Evolutionary conservation across 2,329 filamentous ascomycete genomes (phyloP).

Genomic region (Trichoderma koningiopsis): DNA sequence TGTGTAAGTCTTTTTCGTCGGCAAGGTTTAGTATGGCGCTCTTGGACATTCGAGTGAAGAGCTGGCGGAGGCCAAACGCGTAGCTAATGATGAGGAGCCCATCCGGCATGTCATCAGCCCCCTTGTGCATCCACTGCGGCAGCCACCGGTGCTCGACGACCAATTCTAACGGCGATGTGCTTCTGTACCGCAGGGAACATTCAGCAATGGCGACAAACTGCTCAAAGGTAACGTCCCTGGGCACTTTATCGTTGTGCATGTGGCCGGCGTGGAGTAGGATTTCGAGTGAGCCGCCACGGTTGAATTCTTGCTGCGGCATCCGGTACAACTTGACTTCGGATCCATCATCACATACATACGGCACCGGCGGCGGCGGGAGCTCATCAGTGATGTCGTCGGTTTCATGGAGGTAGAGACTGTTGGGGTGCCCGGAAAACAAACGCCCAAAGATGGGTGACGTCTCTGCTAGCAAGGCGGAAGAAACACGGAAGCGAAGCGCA

Average conservation of each 20-base stretch:
- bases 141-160: slow-evolving; percentile 56
- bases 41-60: slow-evolving; percentile 55
- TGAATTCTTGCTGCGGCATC: slow-evolving; percentile 55
- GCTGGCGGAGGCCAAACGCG: slow-evolving; percentile 51
- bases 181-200: slow-evolving; percentile 52
- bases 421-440: slow-evolving; percentile 45
- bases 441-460: slow-evolving; percentile 55
- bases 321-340: slow-evolving; percentile 50
- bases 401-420: slow-evolving; percentile 40
- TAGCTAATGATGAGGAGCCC: slow-evolving; percentile 56
- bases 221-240: slow-evolving; percentile 49
- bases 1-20: slow-evolving; percentile 46
- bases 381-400: slow-evolving; percentile 41
- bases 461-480: slow-evolving; percentile 53
- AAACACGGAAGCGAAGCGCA: slow-evolving; percentile 53
- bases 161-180: slow-evolving; percentile 54
- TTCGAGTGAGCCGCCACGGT: slow-evolving; percentile 46
- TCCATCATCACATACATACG: slow-evolving; percentile 47
- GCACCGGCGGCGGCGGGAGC: slow-evolving; percentile 41
- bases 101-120: slow-evolving; percentile 51
- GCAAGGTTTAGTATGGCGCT: slow-evolving; percentile 50
- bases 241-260: slow-evolving; percentile 50
- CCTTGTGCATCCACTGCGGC: slow-evolving; percentile 53
- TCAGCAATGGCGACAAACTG: slow-evolving; percentile 56
- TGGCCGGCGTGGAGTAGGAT: slow-evolving; percentile 56